Base-by-base conservation (phyloP, 352 stramenopile species). In the Phytophthora hibernalis region DNA sequence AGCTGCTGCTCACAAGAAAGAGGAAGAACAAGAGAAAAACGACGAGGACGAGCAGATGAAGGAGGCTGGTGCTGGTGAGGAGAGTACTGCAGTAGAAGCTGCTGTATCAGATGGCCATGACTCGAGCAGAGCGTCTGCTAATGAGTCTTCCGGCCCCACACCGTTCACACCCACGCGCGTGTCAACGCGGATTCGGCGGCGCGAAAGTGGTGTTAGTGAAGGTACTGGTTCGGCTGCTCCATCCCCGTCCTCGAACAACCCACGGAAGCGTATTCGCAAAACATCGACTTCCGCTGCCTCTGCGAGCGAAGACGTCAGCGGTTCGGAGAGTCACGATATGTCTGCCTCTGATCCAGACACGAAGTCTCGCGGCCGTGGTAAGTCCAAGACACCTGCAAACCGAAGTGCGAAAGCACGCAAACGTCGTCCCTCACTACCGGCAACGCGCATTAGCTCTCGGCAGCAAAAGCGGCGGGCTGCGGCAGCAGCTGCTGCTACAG, bases 401-500 rank as follows among this genome's bases (percentile, higher is more conserved):
- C 72, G 72, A 2, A 38, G 18, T 24, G 38, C 66, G 47, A 53
- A 75, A 26, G 13, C 77, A 13, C 74, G 83, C 3, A 85, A 81
- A 44, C 78, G 80, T 9, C 77, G 80, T 3, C 74, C 78, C 0
- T 63, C 83, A 12, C 43, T 83, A 1, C 79, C 71, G 5, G 83
- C 85, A 30, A 93, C 85, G 30, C 79, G 85, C 24, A 70, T 61
- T 31, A 93, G 85, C 44, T 93, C 85, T 16, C 82, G 85, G 21
- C 83, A 92, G 59, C 73, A 84, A 43, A 91, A 91, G 45, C 74
- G 80, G 8, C 70, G 82, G 0, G 76, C 70, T 20, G 76, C 71
- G 8, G 74, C 74, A 0, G 70, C 65, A 2, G 72, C 78, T 20
- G 80, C 76, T 13, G 80, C 72, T 51, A 65, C 42, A n/a, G 70